Evolutionary conservation across 352 stramenopile genomes (phyloP), one percentile per base, ranked within the genome.

Genomic region (Phytophthora lateralis): DNA sequence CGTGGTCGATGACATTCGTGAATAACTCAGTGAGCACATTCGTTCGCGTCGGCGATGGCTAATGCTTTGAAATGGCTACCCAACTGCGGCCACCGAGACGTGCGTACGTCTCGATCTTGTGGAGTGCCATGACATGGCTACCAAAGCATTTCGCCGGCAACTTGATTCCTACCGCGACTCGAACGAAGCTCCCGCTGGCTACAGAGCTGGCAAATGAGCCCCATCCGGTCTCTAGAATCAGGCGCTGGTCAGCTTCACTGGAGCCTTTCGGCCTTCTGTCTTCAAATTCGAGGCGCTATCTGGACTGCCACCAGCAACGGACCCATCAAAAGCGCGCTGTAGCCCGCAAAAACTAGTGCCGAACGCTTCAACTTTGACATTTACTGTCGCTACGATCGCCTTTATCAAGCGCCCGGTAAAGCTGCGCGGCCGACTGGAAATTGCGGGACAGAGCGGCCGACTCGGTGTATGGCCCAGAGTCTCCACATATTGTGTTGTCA

Each of bases 161-260:
- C 26, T 61, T 58, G 44, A 68, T 69, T 69, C 45, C 43, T 61
- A 27, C n/a, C 27, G 53, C 54, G 45, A 49, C 29, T 41, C 17
- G 38, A 48, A 20, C 42, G 35, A 54, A 53, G 7, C 34, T 35
- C 7, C 27, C n/a, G 66, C 67, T 76, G 63, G 54, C 63, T 49
- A 59, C 67, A 70, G 20, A 7, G 32, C 14, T 60, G 63, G 43
- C 63, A 58, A 76, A 73, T 73, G 58, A 73, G 52, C 59, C 18
- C 24, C 45, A 60, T 47, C 50, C 42, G 53, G 50, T 66, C 48
- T 59, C 65, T 52, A 48, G 48, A 60, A 73, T 60, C 60, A 62
- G 60, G 42, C 48, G 45, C 64, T 57, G 63, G 55, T 61, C 59
- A 62, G 57, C 41, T 14, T 44, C 37, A 58, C 62, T 54, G 56